Base-by-base conservation (phyloP, 1,284 basidiomycete genomes). In the Puccinia hordei region DNA sequence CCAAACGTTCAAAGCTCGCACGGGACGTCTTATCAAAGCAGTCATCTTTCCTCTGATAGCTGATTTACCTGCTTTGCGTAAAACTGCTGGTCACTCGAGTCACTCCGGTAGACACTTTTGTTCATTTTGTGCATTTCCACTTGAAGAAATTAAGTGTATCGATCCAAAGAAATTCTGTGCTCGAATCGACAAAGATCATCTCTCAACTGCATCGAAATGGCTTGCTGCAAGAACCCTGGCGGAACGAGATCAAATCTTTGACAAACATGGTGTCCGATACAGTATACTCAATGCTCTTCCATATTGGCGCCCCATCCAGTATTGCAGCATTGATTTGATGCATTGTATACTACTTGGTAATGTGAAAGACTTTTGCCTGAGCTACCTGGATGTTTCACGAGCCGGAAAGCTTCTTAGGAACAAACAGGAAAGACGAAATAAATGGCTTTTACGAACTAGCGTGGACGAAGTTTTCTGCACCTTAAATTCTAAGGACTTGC, bases 281-380 rank as follows among this genome's bases (percentile, higher is more conserved):
- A 69, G 59, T 10, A 78, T 69, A 38, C 65, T 78, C 15, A 65
- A 55, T 6, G 35, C 63, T 8, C 75, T 78, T 59, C 33, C 46
- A 0, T 78, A 78, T n/a, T 78, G 75, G 75, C 46, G 49, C 24
- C 75, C 75, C 0, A 35, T 69, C 24, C n/a, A 78, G 17, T 69
- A 35, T 59, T 57, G 44, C 49, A 71, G 63, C 33, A 59, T 78
- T 33, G 65, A 78, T 30, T 68, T 78, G 1, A 78, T 78, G 75
- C 75, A 78, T 46, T 59, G 30, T n/a, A 41, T 78, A 1, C 15
- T 78, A n/a, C 65, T 78, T 12, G 75, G 75, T 0, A 57, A 65
- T 55, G 8, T 69, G 12, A 69, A 69, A 35, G 49, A 69, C 49
- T 78, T 30, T n/a, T 69, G 49, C 22, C 24, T 71, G 8, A 53